Percentiles rank a stretch among this genome's conserved stretches.
phyloP scores from a whole-genome alignment of 257 asterid species.

The Petunia secreta region DNA sequence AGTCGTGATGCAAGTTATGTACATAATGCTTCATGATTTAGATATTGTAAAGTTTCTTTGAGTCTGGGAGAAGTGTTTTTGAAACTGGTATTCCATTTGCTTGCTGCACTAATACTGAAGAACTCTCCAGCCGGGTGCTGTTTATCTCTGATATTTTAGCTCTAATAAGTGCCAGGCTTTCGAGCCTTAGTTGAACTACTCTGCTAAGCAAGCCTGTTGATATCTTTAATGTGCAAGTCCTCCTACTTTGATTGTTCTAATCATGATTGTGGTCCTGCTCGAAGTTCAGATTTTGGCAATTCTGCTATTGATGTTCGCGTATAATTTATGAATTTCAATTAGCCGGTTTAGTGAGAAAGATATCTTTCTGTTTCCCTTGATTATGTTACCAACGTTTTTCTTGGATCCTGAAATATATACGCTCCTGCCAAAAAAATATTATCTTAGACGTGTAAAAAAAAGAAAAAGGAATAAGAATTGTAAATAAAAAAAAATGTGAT shows the following conservation, averaged over 20 bases:
- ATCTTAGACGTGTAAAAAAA: too few species aligned
- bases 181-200: neutral
- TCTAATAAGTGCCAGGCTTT: neutral
- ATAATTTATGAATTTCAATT: neutral
- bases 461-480: too few species aligned
- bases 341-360: neutral
- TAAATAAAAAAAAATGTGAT: too few species aligned
- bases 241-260: neutral
- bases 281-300: neutral
- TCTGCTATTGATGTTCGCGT: neutral
- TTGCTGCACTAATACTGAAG: neutral
- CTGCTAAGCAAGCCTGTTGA: neutral
- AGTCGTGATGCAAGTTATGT: neutral
- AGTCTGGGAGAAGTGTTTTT: neutral
- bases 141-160: neutral
- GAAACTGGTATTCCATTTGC: neutral
- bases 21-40: conserved; percentile 9
- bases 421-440: too few species aligned
- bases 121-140: neutral
- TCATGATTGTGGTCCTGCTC: neutral
- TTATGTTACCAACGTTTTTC: neutral
- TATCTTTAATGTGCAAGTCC: neutral
- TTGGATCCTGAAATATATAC: neutral
- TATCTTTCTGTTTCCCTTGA: neutral
- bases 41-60: neutral